Percentiles rank a stretch among this genome's conserved stretches.
Conservation (phyloP, 805 yeast species). For the Cyberlindnera xylosilytica region DNA sequence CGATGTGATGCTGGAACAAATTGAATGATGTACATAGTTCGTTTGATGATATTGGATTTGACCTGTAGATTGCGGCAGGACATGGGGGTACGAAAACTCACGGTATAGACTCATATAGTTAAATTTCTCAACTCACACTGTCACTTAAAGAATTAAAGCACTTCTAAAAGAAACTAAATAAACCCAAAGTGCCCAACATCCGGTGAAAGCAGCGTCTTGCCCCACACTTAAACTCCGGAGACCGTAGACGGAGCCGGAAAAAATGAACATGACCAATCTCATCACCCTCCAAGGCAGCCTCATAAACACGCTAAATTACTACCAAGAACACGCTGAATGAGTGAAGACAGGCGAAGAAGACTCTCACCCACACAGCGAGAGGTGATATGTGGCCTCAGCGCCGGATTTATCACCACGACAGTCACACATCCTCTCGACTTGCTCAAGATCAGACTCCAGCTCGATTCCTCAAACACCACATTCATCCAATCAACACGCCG, state of each 20-base stretch:
- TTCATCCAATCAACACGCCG: conserved; percentile 9
- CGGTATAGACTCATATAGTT: not conserved
- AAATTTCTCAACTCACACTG: no score
- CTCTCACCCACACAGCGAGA: conserved; percentile 20
- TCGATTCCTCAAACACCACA: conserved; percentile 33
- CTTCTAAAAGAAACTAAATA: no score
- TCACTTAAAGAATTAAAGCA: no score
- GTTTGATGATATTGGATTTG: not conserved
- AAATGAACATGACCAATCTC: not conserved
- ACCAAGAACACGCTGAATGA: not conserved
- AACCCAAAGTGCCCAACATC: no score
- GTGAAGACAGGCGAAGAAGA: no score
- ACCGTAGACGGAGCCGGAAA: not conserved
- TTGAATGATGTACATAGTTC: conserved; percentile 1
- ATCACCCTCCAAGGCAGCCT: not conserved
- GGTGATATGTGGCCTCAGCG: conserved; percentile 66
- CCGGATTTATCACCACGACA: conserved; percentile 79
- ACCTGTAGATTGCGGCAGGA: not conserved
- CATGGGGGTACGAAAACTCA: not conserved
- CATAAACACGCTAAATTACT: no score
- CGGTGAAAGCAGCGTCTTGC: no score
- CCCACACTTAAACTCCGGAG: not conserved
- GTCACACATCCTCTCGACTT: conserved; percentile 89
- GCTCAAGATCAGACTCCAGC: conserved; percentile 77
- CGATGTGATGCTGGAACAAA: not conserved